phyloP scores from a whole-genome alignment of 345 rosid species.

The Lepidium sativum region DNA sequence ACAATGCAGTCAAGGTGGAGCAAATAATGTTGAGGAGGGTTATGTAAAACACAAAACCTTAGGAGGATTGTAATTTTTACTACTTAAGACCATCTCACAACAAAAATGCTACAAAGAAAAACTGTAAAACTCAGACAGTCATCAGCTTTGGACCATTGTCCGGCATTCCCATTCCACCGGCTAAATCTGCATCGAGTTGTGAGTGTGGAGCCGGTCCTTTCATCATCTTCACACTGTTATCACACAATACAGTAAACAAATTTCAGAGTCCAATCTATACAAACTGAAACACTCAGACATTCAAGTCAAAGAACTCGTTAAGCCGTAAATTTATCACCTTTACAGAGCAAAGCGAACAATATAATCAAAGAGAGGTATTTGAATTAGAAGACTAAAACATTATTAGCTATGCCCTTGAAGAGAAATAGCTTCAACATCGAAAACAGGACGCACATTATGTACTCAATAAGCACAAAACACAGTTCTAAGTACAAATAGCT shows the following conservation, averaged over 20 bases:
- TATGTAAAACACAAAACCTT: background rate
- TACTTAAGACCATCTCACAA: constrained; percentile 5
- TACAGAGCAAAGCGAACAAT: background rate
- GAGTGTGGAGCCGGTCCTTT: constrained; percentile 77
- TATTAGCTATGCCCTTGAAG: background rate
- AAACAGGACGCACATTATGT: background rate
- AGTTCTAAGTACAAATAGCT: background rate
- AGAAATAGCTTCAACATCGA: background rate
- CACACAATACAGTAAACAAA: background rate
- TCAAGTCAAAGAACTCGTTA: background rate
- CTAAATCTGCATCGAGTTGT: constrained; percentile 89
- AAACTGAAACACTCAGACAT: background rate
- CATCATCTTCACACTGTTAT: constrained; percentile 67
- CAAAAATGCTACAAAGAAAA: background rate
- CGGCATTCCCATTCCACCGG: constrained; percentile 95
- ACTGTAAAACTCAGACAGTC: constrained; percentile 9
- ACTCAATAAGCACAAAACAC: background rate
- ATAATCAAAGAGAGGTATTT: background rate
- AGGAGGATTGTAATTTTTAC: background rate
- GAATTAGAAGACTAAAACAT: background rate
- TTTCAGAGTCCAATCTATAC: background rate
- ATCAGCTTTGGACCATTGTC: constrained; percentile 78
- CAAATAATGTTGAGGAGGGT: no score
- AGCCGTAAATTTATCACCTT: background rate
- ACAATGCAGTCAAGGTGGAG: background rate